These are phyloP conservation scores for Sarocladium kiliense DNA, from an alignment of 2,329 filamentous ascomycete genomes.

Conservation along the genomic window DNA sequence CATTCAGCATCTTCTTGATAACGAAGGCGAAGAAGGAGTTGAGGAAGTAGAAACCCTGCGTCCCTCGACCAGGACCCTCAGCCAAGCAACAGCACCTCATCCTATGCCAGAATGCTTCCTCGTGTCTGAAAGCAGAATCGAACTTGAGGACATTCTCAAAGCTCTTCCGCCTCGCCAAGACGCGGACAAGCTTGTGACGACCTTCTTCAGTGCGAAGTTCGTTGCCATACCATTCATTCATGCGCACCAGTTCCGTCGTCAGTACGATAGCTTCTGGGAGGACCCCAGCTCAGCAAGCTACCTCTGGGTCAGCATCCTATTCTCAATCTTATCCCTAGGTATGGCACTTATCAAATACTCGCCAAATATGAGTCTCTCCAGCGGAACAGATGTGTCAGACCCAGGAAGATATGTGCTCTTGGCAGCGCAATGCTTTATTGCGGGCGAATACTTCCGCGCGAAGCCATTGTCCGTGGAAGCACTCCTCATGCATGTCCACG, in stretches of 20 bases:
- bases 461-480: constrained; percentile 44
- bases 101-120: not conserved
- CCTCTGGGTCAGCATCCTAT: constrained; percentile 46
- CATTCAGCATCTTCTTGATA: constrained; percentile 30
- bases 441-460: constrained; percentile 41
- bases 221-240: constrained; percentile 33
- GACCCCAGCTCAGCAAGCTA: constrained; percentile 32
- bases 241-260: constrained; percentile 38
- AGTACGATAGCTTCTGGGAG: constrained; percentile 43
- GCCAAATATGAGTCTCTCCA: constrained; percentile 19
- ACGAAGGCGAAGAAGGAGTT: constrained; percentile 13
- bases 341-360: constrained; percentile 12
- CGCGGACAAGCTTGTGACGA: constrained; percentile 28
- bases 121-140: constrained; percentile 11
- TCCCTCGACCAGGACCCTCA: not conserved
- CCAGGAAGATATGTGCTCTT: constrained; percentile 26
- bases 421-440: constrained; percentile 41
- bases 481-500: constrained; percentile 38
- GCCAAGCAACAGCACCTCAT: not conserved
- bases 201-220: constrained; percentile 35
- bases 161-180: constrained; percentile 30
- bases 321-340: constrained; percentile 40
- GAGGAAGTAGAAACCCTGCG: not conserved
- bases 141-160: constrained; percentile 24
- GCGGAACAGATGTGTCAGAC: constrained; percentile 23